phyloP scores from a whole-genome alignment of 768 basidiomycete genomes.

The Russula foetens region DNA sequence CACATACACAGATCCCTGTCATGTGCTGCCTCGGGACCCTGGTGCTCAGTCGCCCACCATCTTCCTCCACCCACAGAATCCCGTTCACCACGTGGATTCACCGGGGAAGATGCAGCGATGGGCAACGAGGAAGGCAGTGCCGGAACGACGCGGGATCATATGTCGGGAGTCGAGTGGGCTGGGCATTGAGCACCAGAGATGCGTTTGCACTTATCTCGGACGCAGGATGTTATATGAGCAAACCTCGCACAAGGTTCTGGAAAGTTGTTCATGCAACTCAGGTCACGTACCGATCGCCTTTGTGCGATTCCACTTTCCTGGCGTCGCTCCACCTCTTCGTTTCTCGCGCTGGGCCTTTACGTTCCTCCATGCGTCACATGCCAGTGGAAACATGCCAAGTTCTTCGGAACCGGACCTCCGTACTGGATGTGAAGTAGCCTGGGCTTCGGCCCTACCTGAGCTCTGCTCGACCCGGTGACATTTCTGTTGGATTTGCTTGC shows the following conservation, averaged over 20 bases:
- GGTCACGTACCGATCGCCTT: too few species aligned
- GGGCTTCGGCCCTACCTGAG: constrained; percentile 12
- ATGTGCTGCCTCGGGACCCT: constrained; percentile 18
- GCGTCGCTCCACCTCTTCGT: too few species aligned
- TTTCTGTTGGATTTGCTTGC: constrained; percentile 18
- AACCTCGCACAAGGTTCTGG: neutral
- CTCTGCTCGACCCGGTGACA: constrained; percentile 18
- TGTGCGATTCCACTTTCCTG: too few species aligned
- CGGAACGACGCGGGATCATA: constrained; percentile 14
- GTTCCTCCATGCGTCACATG: neutral
- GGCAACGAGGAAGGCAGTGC: constrained; percentile 16
- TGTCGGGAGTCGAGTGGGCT: neutral
- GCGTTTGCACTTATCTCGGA: neutral
- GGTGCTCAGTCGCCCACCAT: neutral
- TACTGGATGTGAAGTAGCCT: constrained; percentile 13
- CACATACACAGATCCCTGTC: constrained; percentile 7
- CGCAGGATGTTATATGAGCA: constrained; percentile 4
- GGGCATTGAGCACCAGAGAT: constrained; percentile 1
- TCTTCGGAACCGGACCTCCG: constrained; percentile 12
- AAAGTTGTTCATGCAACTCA: neutral
- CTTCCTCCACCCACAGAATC: neutral
- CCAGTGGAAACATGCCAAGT: constrained; percentile 3
- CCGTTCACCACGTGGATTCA: neutral
- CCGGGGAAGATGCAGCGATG: neutral
- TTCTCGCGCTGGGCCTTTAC: too few species aligned